phyloP scores from a whole-genome alignment of 2,329 filamentous ascomycete genomes.

The Thielaviopsis euricoi region DNA sequence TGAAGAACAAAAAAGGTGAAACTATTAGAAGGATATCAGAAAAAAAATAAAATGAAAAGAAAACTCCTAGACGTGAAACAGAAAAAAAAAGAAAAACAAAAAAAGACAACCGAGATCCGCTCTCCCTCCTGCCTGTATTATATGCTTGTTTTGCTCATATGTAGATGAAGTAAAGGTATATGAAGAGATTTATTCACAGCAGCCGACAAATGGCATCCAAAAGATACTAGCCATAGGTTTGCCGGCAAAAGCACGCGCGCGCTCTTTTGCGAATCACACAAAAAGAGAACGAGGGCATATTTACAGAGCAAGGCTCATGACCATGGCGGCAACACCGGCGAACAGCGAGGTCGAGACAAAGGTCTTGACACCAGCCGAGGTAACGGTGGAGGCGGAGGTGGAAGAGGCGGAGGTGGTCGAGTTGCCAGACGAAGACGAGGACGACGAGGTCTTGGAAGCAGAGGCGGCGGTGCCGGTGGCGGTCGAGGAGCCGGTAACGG shows the following conservation, averaged over 20 bases:
- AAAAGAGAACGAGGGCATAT: neutral
- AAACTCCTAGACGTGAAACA: conserved; percentile 4
- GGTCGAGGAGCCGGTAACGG: conserved; percentile 6
- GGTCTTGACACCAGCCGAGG: conserved; percentile 1
- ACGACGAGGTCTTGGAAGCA: neutral
- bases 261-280: no score
- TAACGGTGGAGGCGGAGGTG: neutral
- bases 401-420: conserved; percentile 1
- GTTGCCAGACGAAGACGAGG: neutral
- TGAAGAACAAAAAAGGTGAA: conserved; percentile 1
- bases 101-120: no score
- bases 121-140: no score
- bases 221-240: no score
- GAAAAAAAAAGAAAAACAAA: neutral
- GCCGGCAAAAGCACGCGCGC: no score
- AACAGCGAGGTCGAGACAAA: conserved; percentile 5
- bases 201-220: no score
- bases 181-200: no score
- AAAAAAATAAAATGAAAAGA: neutral
- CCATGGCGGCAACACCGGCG: conserved; percentile 5
- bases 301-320: conserved; percentile 11
- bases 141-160: no score
- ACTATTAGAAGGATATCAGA: conserved; percentile 10
- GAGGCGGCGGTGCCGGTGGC: conserved; percentile 1
- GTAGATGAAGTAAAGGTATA: no score